phyloP scores from a whole-genome alignment of 2,329 filamentous ascomycete genomes.

The Hymenoscyphus repandus region DNA sequence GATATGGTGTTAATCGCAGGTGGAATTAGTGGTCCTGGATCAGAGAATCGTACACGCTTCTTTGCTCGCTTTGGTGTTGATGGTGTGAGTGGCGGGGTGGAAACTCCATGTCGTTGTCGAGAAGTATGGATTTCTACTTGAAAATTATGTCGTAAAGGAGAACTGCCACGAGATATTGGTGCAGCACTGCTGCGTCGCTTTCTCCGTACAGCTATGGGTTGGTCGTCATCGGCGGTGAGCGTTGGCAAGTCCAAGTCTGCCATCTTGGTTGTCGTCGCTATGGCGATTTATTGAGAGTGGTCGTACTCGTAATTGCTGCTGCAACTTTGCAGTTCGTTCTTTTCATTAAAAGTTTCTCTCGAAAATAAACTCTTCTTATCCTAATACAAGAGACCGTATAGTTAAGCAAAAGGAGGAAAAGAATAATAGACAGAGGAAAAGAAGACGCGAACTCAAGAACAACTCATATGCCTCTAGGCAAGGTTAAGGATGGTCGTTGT shows the following conservation, averaged over 20 bases:
- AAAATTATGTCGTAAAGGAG: constrained; percentile 12
- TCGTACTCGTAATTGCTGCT: background rate
- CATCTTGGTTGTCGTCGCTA: constrained; percentile 14
- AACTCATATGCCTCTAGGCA: background rate
- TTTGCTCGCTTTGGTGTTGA: constrained; percentile 31
- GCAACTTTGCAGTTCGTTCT: background rate
- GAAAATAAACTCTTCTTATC: background rate
- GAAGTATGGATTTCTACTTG: background rate
- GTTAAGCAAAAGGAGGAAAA: background rate
- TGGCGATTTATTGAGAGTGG: background rate
- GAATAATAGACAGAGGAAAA: background rate
- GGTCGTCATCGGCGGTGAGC: constrained; percentile 37
- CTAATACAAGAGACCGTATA: background rate
- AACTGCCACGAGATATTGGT: constrained; percentile 13
- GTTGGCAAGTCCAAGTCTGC: constrained; percentile 15
- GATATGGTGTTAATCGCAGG: constrained; percentile 28
- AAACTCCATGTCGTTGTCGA: constrained; percentile 17
- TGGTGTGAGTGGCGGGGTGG: constrained; percentile 27
- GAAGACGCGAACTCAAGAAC: background rate
- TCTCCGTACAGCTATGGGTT: constrained; percentile 52
- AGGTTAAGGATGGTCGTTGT: constrained; percentile 35
- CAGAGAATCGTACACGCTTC: constrained; percentile 55
- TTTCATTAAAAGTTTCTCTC: background rate
- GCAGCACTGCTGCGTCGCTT: constrained; percentile 40
- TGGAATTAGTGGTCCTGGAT: constrained; percentile 41